These are phyloP conservation scores for Globisporangium irregulare DNA, from an alignment of 352 stramenopile genomes.

Conservation along the genomic window DNA sequence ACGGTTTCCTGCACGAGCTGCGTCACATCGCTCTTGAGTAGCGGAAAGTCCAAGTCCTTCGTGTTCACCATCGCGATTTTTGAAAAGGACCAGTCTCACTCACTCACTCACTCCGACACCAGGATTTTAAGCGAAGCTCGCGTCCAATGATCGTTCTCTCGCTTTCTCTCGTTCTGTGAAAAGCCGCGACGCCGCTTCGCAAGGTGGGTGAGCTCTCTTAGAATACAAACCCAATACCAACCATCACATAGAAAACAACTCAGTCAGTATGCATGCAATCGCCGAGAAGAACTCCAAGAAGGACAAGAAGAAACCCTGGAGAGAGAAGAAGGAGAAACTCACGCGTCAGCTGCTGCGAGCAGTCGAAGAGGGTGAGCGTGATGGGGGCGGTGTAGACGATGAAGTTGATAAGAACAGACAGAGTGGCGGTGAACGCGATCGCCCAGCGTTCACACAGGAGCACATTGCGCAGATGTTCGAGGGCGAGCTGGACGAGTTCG, in stretches of 20 bases:
- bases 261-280: background rate
- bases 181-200: background rate
- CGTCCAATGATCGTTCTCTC: no score
- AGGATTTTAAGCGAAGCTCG: background rate
- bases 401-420: background rate
- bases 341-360: background rate
- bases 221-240: no score
- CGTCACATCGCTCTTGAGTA: conserved; percentile 73
- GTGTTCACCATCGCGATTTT: conserved; percentile 24
- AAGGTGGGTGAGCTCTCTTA: no score
- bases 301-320: background rate
- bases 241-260: background rate
- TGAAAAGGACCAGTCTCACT: no score
- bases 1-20: conserved; percentile 72
- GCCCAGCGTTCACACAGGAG: conserved; percentile 8
- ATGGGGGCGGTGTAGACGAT: background rate
- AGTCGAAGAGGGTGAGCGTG: background rate
- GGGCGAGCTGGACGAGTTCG: conserved; percentile 16
- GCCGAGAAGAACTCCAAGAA: background rate
- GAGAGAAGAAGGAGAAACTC: background rate
- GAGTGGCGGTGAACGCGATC: background rate
- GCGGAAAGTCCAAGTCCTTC: conserved; percentile 65
- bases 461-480: conserved; percentile 18
- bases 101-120: no score
- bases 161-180: background rate